Base-by-base conservation (phyloP, 1,284 basidiomycete genomes). In the Pseudozyma sp. region DNA sequence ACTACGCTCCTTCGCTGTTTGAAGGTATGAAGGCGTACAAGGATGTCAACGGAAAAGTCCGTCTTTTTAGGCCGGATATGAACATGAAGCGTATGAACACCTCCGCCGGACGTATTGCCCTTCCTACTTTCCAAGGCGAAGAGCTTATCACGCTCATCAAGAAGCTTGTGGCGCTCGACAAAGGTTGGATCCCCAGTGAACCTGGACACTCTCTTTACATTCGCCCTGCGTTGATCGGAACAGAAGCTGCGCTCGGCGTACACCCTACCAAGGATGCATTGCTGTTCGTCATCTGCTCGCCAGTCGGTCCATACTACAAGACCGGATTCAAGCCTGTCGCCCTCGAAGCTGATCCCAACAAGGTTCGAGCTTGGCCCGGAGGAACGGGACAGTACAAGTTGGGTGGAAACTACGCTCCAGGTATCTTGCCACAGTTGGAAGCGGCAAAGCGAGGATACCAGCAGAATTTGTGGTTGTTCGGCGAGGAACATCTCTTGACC, bases 1-100 rank as follows among this genome's bases (percentile, higher is more conserved):
- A 99, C 86, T 99, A 99, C 86, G 95, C 95, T 0, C 87, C 90
- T 1, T 92, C 89, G 68, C 87, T 93, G 5, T 99, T 99, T 81
- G 96, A 99, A 85, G 96, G 96, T 25, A 90, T 97, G 89, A 99
- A 99, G 73, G 96, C 95, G 0, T 99, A 98, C 87, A 89, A 91
- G 61, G 91, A 92, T 76, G 87, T 90, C 54, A 87, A 91, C 51
- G 95, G 93, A 21, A 90, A 89, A 54, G 89, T 97, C 13, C 91
- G 93, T 13, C 87, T 99, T 69, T 99, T 99, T 89, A 88, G 97
- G 55, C 97, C 97, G 1, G 94, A 99, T 85, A 96, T 95, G 82
- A 99, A 99, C 88, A 98, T 99, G 95, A 88, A 88, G 35, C 89
- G 93, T 21, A 88, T 95, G 84, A 87, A 88, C 31, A 86, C 87